Evolutionary conservation across 108 stramenopile species (phyloP).

Genomic region (Fragilaria crotonensis): DNA sequence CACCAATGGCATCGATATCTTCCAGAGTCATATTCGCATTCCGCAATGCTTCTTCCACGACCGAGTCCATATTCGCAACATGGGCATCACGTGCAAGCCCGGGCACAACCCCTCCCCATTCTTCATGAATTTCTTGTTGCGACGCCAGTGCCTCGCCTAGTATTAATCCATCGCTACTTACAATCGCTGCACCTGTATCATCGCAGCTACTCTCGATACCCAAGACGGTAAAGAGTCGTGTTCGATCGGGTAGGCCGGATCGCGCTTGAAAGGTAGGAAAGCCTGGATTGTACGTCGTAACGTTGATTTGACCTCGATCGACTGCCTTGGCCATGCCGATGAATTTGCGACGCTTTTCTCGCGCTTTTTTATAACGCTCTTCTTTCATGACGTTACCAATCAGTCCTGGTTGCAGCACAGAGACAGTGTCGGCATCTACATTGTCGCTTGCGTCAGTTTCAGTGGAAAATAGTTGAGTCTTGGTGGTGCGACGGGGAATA

Average conservation of each 20-base stretch:
- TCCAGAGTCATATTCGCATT: constrained; percentile 59
- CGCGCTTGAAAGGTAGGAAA: constrained; percentile 44
- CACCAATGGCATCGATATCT: constrained; percentile 94
- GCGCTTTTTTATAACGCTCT: constrained; percentile 14
- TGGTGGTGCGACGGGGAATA: too few relatives aligned
- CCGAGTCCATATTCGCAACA: constrained; percentile 73
- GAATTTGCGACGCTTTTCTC: constrained; percentile 52
- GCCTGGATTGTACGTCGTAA: constrained; percentile 63
- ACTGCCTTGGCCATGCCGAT: constrained; percentile 82
- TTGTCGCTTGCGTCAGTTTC: too few relatives aligned
- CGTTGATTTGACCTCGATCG: constrained; percentile 66
- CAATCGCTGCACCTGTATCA: constrained; percentile 88
- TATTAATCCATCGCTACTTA: constrained; percentile 88
- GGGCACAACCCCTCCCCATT: constrained; percentile 95
- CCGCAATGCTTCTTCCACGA: constrained; percentile 70
- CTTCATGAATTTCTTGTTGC: constrained; percentile 88
- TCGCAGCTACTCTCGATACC: constrained; percentile 98
- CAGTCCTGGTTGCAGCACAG: too few relatives aligned
- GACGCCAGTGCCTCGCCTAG: constrained; percentile 89
- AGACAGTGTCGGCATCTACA: too few relatives aligned
- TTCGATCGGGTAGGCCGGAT: constrained; percentile 59
- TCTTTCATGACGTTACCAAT: too few relatives aligned
- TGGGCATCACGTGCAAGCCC: constrained; percentile 87
- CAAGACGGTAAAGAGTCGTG: constrained; percentile 68
- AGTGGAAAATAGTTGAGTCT: too few relatives aligned